Conservation (phyloP, 208 protist species). For the Trypanosoma cruzi region DNA sequence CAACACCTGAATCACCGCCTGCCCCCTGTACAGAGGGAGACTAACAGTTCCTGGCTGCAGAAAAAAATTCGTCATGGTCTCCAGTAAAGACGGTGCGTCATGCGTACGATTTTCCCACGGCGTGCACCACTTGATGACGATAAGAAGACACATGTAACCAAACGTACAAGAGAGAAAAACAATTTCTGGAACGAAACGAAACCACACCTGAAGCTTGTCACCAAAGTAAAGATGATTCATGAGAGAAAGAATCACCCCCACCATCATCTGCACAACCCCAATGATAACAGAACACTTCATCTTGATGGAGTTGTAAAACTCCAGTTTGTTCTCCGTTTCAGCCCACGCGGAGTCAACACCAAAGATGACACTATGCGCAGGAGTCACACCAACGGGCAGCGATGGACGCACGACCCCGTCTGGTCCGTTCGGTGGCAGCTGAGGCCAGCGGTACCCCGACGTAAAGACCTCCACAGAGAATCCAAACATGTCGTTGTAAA, state of each 20-base stretch:
- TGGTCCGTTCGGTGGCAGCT: conserved; percentile 47
- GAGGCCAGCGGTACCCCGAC: conserved; percentile 54
- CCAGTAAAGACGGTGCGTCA: conserved; percentile 83
- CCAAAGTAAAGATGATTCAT: conserved; percentile 95
- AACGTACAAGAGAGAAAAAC: conserved; percentile 96
- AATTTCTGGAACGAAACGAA: conserved; percentile 97
- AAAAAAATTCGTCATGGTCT: conserved; percentile 95
- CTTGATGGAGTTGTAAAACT: conserved; percentile 96
- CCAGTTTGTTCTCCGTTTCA: conserved; percentile 96
- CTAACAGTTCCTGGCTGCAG: conserved; percentile 79
- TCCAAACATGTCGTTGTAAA: conserved; percentile 97
- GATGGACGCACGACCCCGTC: conserved; percentile 46
- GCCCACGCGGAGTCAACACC: conserved; percentile 91
- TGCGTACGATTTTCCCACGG: conserved; percentile 85
- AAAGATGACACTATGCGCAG: conserved; percentile 49
- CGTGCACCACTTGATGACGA: conserved; percentile 97
- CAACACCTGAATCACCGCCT: conserved; percentile 82
- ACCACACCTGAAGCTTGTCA: conserved; percentile 88
- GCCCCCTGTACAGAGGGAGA: conserved; percentile 75
- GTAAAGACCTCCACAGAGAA: conserved; percentile 88
- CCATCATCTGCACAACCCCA: conserved; percentile 96
- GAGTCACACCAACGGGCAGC: conserved; percentile 56
- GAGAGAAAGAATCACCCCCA: conserved; percentile 94
- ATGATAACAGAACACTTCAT: conserved; percentile 94
- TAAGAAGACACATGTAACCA: conserved; percentile 97